These are phyloP conservation scores for Mortierella claussenii DNA, from an alignment of 192 early-diverging fungal genomes.

Conservation along the genomic window DNA sequence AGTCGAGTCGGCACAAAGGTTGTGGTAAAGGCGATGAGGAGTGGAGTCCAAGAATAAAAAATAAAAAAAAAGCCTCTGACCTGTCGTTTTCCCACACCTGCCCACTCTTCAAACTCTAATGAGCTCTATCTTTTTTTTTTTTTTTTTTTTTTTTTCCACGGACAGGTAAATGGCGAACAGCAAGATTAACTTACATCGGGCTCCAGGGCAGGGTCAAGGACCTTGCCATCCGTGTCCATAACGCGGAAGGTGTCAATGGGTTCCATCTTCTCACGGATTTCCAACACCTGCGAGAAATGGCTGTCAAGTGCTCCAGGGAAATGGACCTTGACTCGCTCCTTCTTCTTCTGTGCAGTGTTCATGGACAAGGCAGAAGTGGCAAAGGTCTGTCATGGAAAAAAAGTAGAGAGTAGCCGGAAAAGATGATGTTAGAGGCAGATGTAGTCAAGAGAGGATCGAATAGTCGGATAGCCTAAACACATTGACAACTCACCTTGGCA, in stretches of 20 bases:
- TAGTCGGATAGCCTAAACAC: background rate
- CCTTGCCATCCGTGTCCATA: slow-evolving; percentile 87
- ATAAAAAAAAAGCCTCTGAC: slow-evolving; percentile 1
- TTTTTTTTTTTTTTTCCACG: slow-evolving; percentile 11
- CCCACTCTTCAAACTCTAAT: background rate
- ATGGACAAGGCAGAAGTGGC: slow-evolving; percentile 29
- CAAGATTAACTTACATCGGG: slow-evolving; percentile 62
- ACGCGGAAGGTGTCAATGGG: slow-evolving; percentile 93
- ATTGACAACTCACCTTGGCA: slow-evolving; percentile 21
- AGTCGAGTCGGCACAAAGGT: no score
- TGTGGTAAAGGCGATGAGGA: background rate
- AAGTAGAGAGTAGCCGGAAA: no score
- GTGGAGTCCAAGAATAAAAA: background rate
- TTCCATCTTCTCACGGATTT: slow-evolving; percentile 71
- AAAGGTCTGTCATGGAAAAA: no score
- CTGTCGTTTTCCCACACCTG: slow-evolving; percentile 26
- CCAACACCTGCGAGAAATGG: slow-evolving; percentile 70
- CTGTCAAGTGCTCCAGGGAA: slow-evolving; percentile 74
- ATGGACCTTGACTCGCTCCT: slow-evolving; percentile 64
- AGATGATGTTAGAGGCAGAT: background rate
- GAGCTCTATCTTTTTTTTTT: background rate
- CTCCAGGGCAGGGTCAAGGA: slow-evolving; percentile 75
- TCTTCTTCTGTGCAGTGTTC: slow-evolving; percentile 40
- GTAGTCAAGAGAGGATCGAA: background rate
- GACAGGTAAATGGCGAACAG: background rate